Percentiles rank a stretch among this genome's conserved stretches.
Evolutionary conservation across 768 basidiomycete species (phyloP).

Genomic region (Xerocomus spinulosus): DNA sequence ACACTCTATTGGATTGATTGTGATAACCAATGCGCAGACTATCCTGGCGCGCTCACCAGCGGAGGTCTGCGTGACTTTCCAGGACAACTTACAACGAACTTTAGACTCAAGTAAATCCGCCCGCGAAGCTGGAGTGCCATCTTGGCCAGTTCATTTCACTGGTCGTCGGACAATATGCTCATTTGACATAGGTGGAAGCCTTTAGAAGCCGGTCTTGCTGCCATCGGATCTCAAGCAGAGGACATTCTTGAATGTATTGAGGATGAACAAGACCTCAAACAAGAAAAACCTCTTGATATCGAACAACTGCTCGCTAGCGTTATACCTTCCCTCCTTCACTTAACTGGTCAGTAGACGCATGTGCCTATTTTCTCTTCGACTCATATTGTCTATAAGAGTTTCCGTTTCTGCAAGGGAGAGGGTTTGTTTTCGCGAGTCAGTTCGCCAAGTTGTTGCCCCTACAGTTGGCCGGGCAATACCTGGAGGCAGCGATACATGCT

Average conservation of each 20-base stretch:
- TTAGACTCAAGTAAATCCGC: conserved; percentile 53
- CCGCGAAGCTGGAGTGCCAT: conserved; percentile 48
- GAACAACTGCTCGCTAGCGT: conserved; percentile 70
- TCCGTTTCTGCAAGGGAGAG: conserved; percentile 93
- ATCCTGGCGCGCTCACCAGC: conserved; percentile 54
- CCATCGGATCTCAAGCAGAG: conserved; percentile 76
- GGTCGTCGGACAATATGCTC: background rate
- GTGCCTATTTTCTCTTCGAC: background rate
- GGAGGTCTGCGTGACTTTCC: conserved; percentile 49
- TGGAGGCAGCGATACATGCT: conserved; percentile 82
- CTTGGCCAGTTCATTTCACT: conserved; percentile 50
- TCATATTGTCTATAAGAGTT: conserved; percentile 45
- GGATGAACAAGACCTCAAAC: conserved; percentile 64
- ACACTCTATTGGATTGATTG: background rate
- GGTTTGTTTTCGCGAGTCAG: conserved; percentile 91
- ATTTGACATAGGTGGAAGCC: conserved; percentile 74
- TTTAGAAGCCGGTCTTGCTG: conserved; percentile 80
- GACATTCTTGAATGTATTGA: conserved; percentile 72
- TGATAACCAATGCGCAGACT: conserved; percentile 34
- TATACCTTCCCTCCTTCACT: conserved; percentile 69
- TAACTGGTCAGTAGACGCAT: conserved; percentile 51
- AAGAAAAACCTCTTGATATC: conserved; percentile 69
- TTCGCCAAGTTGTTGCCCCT: conserved; percentile 71
- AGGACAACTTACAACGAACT: conserved; percentile 49
- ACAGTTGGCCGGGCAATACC: conserved; percentile 75